Evolutionary conservation across 164 flowering plant genomes (phyloP).

Genomic region (Brasenia schreberi): DNA sequence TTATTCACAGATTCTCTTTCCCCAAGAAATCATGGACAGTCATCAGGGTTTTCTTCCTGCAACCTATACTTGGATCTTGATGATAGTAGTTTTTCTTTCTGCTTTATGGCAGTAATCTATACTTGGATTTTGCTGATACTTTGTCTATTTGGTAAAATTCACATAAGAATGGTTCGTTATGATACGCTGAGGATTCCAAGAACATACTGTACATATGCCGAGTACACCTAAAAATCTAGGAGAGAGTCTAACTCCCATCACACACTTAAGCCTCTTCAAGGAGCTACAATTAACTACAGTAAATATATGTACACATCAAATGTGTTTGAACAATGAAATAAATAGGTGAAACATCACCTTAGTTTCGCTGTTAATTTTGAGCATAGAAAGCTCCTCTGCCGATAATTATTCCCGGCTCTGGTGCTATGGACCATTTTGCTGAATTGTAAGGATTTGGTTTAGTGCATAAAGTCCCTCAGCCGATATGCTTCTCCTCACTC

Average conservation of each 20-base stretch:
- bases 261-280: not conserved
- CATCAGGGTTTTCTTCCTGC: not conserved
- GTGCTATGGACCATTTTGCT: not conserved
- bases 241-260: not conserved
- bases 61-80: not conserved
- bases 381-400: not conserved
- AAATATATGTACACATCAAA: not conserved
- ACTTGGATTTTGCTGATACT: not conserved
- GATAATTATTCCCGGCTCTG: not conserved
- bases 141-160: no score
- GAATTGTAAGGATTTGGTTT: slow-evolving; percentile 5
- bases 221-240: not conserved
- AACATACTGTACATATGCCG: not conserved
- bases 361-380: not conserved
- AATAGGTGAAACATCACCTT: not conserved
- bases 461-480: slow-evolving; percentile 71
- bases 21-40: not conserved
- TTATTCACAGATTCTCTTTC: no score
- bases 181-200: not conserved
- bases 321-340: not conserved
- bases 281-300: not conserved
- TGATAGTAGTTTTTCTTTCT: not conserved
- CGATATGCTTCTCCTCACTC: slow-evolving; percentile 62
- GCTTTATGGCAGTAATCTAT: not conserved
- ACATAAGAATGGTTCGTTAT: not conserved